A percentile compares a stretch with the other conserved stretches of the same genome.
Evolutionary conservation across 108 stramenopile species (phyloP).

Genomic region (Conticribra guillardii): DNA sequence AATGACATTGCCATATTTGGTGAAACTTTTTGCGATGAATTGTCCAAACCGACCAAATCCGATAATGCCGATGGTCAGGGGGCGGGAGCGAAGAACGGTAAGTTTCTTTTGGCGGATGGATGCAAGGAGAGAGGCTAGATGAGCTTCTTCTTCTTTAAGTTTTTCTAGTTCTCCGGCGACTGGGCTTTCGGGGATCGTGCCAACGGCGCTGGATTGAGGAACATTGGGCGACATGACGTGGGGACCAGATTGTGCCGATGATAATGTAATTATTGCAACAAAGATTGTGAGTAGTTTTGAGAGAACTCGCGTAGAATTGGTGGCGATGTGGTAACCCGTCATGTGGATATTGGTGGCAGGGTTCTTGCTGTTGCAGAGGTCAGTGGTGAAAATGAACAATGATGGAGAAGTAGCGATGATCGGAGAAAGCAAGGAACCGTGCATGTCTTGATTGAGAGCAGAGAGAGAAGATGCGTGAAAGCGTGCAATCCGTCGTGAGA

Average conservation of each 20-base stretch:
- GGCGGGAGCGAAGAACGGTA: constrained; percentile 48
- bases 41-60: constrained; percentile 96
- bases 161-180: constrained; percentile 37
- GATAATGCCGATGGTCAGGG: constrained; percentile 93
- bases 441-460: no score
- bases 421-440: no score
- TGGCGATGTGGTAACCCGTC: not conserved
- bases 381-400: no score
- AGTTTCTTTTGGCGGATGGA: constrained; percentile 50
- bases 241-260: constrained; percentile 18
- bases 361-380: no score
- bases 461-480: no score
- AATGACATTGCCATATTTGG: constrained; percentile 49
- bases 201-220: constrained; percentile 6
- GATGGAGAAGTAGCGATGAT: no score
- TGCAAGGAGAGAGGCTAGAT: constrained; percentile 40
- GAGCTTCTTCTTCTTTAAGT: constrained; percentile 40
- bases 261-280: constrained; percentile 6
- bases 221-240: no score
- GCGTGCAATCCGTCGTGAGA: no score
- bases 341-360: no score
- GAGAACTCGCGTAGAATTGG: not conserved
- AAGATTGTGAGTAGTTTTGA: constrained; percentile 13
- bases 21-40: constrained; percentile 78
- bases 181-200: constrained; percentile 10